phyloP scores from a whole-genome alignment of 768 basidiomycete genomes.

The Trametes elegans region DNA sequence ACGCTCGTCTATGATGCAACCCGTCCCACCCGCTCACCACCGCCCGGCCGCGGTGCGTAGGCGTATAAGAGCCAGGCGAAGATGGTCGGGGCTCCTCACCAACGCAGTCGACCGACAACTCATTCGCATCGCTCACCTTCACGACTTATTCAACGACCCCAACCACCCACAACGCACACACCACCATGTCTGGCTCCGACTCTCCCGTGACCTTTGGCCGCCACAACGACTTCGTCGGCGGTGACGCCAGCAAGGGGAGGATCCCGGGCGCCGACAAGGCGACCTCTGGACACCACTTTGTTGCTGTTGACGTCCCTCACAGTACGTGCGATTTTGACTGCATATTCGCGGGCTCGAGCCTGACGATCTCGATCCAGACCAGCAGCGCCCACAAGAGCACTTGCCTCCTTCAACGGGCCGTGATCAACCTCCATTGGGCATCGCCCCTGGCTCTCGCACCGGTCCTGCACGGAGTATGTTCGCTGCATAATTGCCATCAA shows the following conservation, averaged over 20 bases:
- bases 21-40: constrained; percentile 5
- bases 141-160: background rate
- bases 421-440: constrained; percentile 19
- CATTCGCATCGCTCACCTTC: background rate
- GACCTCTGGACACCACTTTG: constrained; percentile 26
- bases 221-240: constrained; percentile 32
- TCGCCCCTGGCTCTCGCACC: constrained; percentile 6
- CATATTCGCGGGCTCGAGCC: background rate
- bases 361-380: background rate
- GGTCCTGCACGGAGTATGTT: constrained; percentile 2
- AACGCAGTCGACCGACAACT: background rate
- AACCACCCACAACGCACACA: background rate
- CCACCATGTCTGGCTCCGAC: constrained; percentile 21
- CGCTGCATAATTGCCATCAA: too few relatives aligned
- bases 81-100: background rate
- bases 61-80: background rate
- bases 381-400: constrained; percentile 25
- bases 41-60: background rate
- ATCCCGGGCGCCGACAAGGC: constrained; percentile 30
- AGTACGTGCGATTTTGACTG: constrained; percentile 9
- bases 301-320: constrained; percentile 24
- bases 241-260: constrained; percentile 22
- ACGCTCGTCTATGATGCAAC: constrained; percentile 14
- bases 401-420: constrained; percentile 26
- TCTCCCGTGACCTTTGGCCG: constrained; percentile 21